phyloP scores from a whole-genome alignment of 345 rosid species.

The Aurinia saxatilis region DNA sequence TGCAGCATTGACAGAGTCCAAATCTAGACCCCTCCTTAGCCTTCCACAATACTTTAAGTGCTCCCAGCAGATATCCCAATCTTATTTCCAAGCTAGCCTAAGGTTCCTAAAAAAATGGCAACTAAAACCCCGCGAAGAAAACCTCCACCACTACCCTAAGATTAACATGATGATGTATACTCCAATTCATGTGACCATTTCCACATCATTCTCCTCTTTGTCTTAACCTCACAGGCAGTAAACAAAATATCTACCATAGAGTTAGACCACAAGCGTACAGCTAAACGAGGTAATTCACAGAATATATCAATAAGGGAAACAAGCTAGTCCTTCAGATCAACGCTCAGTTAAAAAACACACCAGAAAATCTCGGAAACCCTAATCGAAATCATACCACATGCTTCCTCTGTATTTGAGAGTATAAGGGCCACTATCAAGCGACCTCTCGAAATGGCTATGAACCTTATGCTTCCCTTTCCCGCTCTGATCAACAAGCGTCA shows the following conservation, averaged over 20 bases:
- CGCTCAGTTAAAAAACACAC: too few relatives aligned
- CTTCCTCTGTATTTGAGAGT: slow-evolving; percentile 74
- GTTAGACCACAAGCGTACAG: not conserved
- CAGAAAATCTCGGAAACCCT: too few relatives aligned
- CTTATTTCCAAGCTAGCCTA: not conserved
- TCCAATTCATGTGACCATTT: not conserved
- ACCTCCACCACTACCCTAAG: not conserved
- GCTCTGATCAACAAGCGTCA: slow-evolving; percentile 84
- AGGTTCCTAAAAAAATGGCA: not conserved
- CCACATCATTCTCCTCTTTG: not conserved
- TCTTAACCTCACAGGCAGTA: not conserved
- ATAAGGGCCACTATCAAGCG: slow-evolving; percentile 83
- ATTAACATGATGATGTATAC: not conserved
- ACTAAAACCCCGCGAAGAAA: too few relatives aligned
- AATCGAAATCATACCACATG: slow-evolving; percentile 81
- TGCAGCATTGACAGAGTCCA: not conserved
- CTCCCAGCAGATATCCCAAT: not conserved
- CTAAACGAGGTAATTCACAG: not conserved
- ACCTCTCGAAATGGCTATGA: slow-evolving; percentile 86
- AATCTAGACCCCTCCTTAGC: not conserved
- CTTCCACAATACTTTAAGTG: not conserved
- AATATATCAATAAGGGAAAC: not conserved
- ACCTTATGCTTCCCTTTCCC: slow-evolving; percentile 86
- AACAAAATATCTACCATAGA: not conserved
- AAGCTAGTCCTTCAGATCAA: too few relatives aligned